Base-by-base conservation (phyloP, 768 basidiomycete genomes). In the Termitomyces sp. region DNA sequence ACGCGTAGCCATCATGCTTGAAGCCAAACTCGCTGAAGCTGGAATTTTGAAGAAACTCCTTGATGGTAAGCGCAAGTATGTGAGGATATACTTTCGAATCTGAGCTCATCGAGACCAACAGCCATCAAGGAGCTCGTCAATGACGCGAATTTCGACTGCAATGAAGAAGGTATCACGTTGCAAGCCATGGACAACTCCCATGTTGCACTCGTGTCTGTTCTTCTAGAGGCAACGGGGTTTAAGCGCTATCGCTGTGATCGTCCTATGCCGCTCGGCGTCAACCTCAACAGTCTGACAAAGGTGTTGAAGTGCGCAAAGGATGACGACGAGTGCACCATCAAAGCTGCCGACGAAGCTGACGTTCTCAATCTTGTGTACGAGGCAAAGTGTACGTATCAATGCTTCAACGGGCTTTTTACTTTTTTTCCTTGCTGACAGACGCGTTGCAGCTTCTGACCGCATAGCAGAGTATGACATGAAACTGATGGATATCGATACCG, bases 111-210 rank as follows among this genome's bases (percentile, higher is more conserved):
- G 57, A 30, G 35, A 45, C 55, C n/a, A 40, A 25, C 56, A 98
- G 96, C 95, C 54, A 85, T 98, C 82, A 98, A 97, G 73, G 97
- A 98, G 69, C 86, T 98, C 46, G 95, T 99, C 46, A 85, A 93
- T 5, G 97, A 98, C 68, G 95, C 94, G 68, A 98, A 98, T 73
- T 97, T 98, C 65, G 91, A 96, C 67, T 98, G 96, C 72, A 91
- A 85, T 59, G 96, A 99, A 61, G 93, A 95, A 61, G 97, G 95
- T 34, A 88, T 99, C 63, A 84, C 84, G 54, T 82, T 99, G 5
- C 96, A 98, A 77, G 97, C 96, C 3, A 99, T 98, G 96, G 97
- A 98, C 77, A 98, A 98, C 80, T 97, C 96, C 2, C 96, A 98
- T 72, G 96, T 99, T 66, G 97, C 96, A 1, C 89, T 98, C 62